Percentiles rank a stretch among this genome's conserved stretches.
Evolutionary conservation across 768 basidiomycete genomes (phyloP).

Genomic region (Hygrophorus russula): DNA sequence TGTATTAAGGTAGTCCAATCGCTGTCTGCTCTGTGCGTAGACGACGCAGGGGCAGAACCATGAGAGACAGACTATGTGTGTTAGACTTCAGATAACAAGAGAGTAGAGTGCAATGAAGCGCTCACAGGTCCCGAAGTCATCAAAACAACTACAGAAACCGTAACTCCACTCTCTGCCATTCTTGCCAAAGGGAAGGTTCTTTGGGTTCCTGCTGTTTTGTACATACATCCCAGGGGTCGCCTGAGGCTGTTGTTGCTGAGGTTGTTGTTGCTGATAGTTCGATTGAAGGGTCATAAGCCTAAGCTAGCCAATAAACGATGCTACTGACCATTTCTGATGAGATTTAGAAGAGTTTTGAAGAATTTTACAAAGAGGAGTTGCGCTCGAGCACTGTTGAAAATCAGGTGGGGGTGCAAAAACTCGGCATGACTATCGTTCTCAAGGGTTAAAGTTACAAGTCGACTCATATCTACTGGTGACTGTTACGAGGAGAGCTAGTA

Average conservation of each 20-base stretch:
- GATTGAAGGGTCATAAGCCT: not conserved
- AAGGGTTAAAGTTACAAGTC: no score
- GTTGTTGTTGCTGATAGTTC: constrained; percentile 1
- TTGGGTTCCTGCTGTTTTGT: constrained; percentile 14
- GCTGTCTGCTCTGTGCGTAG: constrained; percentile 25
- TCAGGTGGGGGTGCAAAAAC: no score
- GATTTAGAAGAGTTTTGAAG: no score
- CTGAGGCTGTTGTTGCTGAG: constrained; percentile 13
- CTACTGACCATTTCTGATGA: no score
- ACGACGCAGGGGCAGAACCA: constrained; percentile 28
- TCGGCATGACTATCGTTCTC: no score
- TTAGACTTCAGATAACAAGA: not conserved
- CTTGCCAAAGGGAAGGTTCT: constrained; percentile 14
- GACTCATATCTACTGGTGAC: no score
- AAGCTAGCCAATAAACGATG: no score
- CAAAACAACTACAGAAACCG: constrained; percentile 13
- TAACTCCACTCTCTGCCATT: constrained; percentile 19
- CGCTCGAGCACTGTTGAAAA: no score
- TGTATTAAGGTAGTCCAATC: constrained; percentile 20
- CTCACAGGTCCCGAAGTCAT: constrained; percentile 15
- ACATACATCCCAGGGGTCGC: constrained; percentile 4
- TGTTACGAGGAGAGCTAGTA: no score
- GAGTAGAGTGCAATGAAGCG: not conserved
- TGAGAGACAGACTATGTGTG: constrained; percentile 14
- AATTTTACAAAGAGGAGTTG: no score